A percentile compares a stretch with the other conserved stretches of the same genome.
Evolutionary conservation across 768 basidiomycete species (phyloP).

Genomic region (Glaciozyma martinii): DNA sequence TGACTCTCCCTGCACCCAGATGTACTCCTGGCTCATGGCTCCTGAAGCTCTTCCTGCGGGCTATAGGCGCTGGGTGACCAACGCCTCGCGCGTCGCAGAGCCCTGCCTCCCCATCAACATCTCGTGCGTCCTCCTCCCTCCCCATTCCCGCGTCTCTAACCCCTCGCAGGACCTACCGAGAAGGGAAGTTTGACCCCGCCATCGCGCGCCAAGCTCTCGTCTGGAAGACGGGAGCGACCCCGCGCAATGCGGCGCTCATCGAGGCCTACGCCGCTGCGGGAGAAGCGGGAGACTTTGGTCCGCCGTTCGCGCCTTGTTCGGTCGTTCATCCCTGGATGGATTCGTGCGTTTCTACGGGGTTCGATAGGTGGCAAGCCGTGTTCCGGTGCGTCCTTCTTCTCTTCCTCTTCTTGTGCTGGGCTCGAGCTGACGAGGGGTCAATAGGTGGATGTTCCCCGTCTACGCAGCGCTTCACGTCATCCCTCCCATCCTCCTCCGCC

Average conservation of each 20-base stretch:
- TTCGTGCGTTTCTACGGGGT: constrained; percentile 52
- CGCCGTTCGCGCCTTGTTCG: constrained; percentile 41
- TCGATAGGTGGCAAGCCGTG: constrained; percentile 69
- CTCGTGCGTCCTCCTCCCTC: background rate
- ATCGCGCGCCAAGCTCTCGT: constrained; percentile 5
- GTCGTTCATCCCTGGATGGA: constrained; percentile 69
- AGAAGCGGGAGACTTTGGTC: constrained; percentile 36
- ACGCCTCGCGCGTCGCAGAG: constrained; percentile 24
- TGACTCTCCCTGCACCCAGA: constrained; percentile 3
- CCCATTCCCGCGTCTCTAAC: no score
- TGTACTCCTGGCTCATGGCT: constrained; percentile 32
- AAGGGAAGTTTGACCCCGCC: constrained; percentile 16
- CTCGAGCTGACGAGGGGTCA: background rate
- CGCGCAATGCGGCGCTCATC: constrained; percentile 33
- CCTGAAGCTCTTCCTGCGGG: constrained; percentile 31
- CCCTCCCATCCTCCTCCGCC: constrained; percentile 73
- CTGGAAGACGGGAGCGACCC: constrained; percentile 32
- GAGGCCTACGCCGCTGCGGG: constrained; percentile 29
- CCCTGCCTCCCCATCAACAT: constrained; percentile 26
- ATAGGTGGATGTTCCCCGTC: constrained; percentile 43
- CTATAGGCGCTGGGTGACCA: constrained; percentile 31
- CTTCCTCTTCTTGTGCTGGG: background rate
- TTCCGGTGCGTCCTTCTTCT: constrained; percentile 60
- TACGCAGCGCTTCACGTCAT: constrained; percentile 87
- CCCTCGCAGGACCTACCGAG: no score